A percentile compares a stretch with the other conserved stretches of the same genome.
Evolutionary conservation across 1,139 yeast species (phyloP).

Genomic region (Saccharomyces hybrid): DNA sequence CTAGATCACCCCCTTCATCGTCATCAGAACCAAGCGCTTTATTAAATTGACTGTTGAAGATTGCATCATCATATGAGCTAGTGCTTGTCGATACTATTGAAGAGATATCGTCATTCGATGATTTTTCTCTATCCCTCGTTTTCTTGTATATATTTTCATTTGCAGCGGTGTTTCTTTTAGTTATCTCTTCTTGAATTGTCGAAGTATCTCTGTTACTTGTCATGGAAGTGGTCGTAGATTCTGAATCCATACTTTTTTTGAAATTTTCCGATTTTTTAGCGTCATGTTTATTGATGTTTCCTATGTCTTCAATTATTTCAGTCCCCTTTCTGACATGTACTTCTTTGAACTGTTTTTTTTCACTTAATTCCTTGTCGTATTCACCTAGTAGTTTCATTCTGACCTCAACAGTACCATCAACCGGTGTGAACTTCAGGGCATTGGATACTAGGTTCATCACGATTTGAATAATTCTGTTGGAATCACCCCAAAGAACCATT

Average conservation of each 20-base stretch:
- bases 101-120: constrained; percentile 1
- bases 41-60: constrained; percentile 47
- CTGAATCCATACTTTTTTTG: not conserved
- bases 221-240: not conserved
- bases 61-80: constrained; percentile 47
- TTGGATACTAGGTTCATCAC: constrained; percentile 84
- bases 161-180: constrained; percentile 14
- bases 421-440: constrained; percentile 82
- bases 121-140: not conserved
- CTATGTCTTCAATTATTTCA: constrained; percentile 8
- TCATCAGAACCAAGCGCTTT: constrained; percentile 22
- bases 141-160: not conserved
- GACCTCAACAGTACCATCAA: constrained; percentile 73
- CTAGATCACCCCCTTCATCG: constrained; percentile 16
- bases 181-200: constrained; percentile 7
- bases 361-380: constrained; percentile 49
- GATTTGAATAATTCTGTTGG: constrained; percentile 78
- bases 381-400: constrained; percentile 60
- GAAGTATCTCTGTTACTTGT: constrained; percentile 6
- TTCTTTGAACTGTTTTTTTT: constrained; percentile 29
- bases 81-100: constrained; percentile 45
- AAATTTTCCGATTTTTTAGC: not conserved
- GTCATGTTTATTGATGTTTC: not conserved
- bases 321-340: constrained; percentile 34
- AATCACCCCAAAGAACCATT: constrained; percentile 72